These are phyloP conservation scores for Populus nigra DNA, from an alignment of 345 rosid species.

Conservation along the genomic window DNA sequence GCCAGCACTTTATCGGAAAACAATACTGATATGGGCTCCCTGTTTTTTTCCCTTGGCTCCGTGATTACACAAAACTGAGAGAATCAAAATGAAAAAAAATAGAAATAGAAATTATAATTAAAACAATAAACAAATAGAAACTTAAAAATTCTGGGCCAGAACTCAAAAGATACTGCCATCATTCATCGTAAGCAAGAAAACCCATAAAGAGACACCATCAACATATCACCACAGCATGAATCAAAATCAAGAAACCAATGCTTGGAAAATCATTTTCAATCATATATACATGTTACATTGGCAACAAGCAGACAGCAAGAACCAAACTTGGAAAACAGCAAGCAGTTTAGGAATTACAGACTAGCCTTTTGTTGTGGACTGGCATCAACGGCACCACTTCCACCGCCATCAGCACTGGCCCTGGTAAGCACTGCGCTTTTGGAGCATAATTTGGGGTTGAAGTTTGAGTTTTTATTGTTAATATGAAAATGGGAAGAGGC, in stretches of 20 bases:
- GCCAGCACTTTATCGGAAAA: background rate
- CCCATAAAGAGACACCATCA: background rate
- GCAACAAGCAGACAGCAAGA: conserved; percentile 1
- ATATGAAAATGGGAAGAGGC: conserved; percentile 22
- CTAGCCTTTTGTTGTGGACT: conserved; percentile 32
- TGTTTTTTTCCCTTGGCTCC: background rate
- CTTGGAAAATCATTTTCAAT: background rate
- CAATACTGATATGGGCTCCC: background rate
- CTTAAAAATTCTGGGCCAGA: background rate
- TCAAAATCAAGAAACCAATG: background rate
- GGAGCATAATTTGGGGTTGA: conserved; percentile 23
- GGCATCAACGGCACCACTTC: conserved; percentile 31
- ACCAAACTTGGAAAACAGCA: background rate
- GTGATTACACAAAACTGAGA: background rate
- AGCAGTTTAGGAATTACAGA: conserved; percentile 42
- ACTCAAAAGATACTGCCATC: background rate
- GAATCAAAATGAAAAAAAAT: background rate
- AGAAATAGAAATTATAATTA: too few relatives aligned
- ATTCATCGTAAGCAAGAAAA: background rate
- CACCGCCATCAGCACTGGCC: conserved; percentile 35
- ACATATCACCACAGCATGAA: background rate
- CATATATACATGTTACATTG: background rate
- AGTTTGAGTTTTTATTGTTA: conserved; percentile 14
- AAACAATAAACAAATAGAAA: background rate
- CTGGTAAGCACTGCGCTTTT: conserved; percentile 23